Base-by-base conservation (phyloP, 768 basidiomycete species). In the Calvatia gigantea region DNA sequence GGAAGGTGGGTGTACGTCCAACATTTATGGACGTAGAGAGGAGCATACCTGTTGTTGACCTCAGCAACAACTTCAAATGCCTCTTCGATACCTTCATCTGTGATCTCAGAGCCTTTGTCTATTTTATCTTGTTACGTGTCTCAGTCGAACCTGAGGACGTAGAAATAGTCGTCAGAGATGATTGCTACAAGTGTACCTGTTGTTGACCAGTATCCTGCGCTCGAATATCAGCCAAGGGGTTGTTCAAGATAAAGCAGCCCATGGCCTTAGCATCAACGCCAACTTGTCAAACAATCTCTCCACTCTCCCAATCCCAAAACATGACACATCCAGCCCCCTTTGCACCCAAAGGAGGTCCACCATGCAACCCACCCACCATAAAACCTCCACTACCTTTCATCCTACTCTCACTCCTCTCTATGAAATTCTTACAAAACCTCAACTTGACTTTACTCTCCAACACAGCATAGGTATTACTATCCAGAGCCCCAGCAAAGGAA, bases 251-350 rank as follows among this genome's bases (percentile, higher is more conserved):
- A 15, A 28, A 14, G 28, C 38, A 2, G 69, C 89, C 55, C 60
- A 97, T 96, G 65, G 86, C 87, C 69, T 91, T 94, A 6, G 94
- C 94, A 59, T 98, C 94, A 1, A 94, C 94, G 63, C 98, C 95
- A 63, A 99, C 89, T 61, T 97, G 73, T 54, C 97, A 75, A 4
- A 98, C 97, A 55, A 98, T 82, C 65, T 96, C 91, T 31, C 94
- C 94, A 1, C 85, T 86, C 70, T 98, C 96, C 97, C 97, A 98
- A 67, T 98, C 97, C 94, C 97, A 98, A 69, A 99, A 99, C 65
- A 98, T 79, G 27, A 97, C 94, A 60, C 97, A 97, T 0, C 94
- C 94, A 60, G 81, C 80, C 0, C 95, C 96, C 3, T 89, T 74
- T 2, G 88, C 95, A 43, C 85, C 89, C 2, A 99, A 77, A 15